These are phyloP conservation scores for Trifolium fragiferum DNA, from an alignment of 306 rosid species.

Conservation along the genomic window DNA sequence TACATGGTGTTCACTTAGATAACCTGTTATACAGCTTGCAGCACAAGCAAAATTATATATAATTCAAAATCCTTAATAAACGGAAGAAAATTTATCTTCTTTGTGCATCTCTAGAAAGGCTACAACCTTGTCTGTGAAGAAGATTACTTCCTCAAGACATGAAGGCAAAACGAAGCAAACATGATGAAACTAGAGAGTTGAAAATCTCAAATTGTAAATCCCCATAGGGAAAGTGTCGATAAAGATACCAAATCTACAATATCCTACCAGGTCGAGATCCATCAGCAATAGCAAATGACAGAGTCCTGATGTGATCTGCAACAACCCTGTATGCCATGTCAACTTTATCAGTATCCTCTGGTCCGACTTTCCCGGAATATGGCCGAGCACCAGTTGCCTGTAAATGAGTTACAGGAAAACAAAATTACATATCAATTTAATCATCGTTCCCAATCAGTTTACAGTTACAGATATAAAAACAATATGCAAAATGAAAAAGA, in stretches of 20 bases:
- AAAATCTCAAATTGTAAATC: background rate
- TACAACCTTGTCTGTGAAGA: slow-evolving; percentile 6
- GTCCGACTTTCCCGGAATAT: slow-evolving; percentile 86
- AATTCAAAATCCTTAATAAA: slow-evolving; percentile 18
- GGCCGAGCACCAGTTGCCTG: slow-evolving; percentile 92
- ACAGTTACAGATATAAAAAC: background rate
- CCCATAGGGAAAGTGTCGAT: background rate
- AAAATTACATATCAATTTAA: slow-evolving; percentile 10
- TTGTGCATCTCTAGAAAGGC: background rate
- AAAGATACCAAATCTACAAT: slow-evolving; percentile 20
- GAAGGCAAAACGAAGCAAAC: slow-evolving; percentile 9
- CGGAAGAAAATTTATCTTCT: slow-evolving; percentile 21
- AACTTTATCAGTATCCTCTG: slow-evolving; percentile 80
- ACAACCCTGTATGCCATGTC: slow-evolving; percentile 97
- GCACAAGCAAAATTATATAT: slow-evolving; percentile 1
- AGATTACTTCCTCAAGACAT: slow-evolving; percentile 3
- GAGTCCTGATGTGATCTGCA: slow-evolving; percentile 67
- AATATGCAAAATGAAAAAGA: background rate
- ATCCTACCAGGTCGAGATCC: slow-evolving; percentile 92
- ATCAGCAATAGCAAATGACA: slow-evolving; percentile 97
- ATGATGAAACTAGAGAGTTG: slow-evolving; percentile 3
- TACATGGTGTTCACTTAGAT: slow-evolving; percentile 11
- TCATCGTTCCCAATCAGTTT: background rate
- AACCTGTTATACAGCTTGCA: slow-evolving; percentile 9
- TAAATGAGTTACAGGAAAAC: slow-evolving; percentile 30